Evolutionary conservation across 2,329 filamentous ascomycete species (phyloP), one percentile per base, ranked within the genome.

Genomic region (Colletotrichum navitas): DNA sequence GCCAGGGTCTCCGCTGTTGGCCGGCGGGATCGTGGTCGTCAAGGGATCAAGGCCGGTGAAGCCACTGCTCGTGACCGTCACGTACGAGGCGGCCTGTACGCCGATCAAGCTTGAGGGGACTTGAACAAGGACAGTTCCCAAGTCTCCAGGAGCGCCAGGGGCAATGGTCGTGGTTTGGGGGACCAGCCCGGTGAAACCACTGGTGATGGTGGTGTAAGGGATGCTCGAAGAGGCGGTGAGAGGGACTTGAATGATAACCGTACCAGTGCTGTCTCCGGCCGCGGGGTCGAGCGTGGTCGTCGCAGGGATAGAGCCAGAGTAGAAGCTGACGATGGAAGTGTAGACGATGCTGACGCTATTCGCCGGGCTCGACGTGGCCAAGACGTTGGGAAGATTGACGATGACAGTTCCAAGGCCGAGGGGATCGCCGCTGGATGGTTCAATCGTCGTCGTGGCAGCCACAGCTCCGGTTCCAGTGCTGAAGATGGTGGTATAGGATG

Each of bases 1-100:
- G 21, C 68, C 68, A 2, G 68, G 41, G 34, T 71, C 68, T 59
- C 58, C 68, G 11, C 63, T 64, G 43, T 68, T 71, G 21, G 26
- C 41, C 7, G 68, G 68, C 18, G 68, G 65, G 24, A 49, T 51
- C 10, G 68, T 68, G 1, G 41, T 54, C 16, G 68, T 68, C 10
- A 36, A 18, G 14, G 68, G 49, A 2, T 11, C 68, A 26, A 47
- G 34, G 10, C 59, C 59, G n/a, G 29, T 39, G 32, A 49, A 39
- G 4, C 43, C 59, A 8, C 32, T n/a, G n/a, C 59, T 62, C 4
- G 59, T 62, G 32, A 62, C 8, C 1, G 43, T 62, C 43, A 62
- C 59, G 43, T 49, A 62, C 2, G 59, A 62, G 3, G 32, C 34
- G 16, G 11, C 21, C 8, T 24, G 41, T 14, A 47, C 21, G 43